A percentile compares a stretch with the other conserved stretches of the same genome.
Conservation (phyloP, 2,329 filamentous ascomycete genomes). For the Sclerotinia spermophila region DNA sequence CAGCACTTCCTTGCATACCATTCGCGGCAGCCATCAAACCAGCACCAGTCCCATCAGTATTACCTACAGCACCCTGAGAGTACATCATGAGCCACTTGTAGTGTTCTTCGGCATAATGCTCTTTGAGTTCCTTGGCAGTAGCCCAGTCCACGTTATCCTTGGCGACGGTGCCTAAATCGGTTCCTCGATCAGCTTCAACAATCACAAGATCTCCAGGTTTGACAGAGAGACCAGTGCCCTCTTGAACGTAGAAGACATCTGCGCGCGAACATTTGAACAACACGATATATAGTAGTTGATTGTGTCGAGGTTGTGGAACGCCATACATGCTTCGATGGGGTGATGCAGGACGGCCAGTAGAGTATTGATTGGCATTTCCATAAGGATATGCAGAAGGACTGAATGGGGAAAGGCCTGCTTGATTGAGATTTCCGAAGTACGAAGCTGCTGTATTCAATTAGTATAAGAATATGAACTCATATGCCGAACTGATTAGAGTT, state of each 20-base stretch:
- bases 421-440: conserved; percentile 35
- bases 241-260: conserved; percentile 95
- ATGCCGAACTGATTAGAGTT: not conserved
- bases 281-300: conserved; percentile 79
- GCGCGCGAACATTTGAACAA: conserved; percentile 95
- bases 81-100: conserved; percentile 99
- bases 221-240: conserved; percentile 87
- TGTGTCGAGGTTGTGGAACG: conserved; percentile 58
- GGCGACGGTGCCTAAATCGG: conserved; percentile 89
- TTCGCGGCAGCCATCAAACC: conserved; percentile 62
- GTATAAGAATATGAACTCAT: conserved; percentile 26
- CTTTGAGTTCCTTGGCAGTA: conserved; percentile 82
- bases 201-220: conserved; percentile 93
- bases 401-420: conserved; percentile 23
- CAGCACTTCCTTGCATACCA: conserved; percentile 63
- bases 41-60: conserved; percentile 56
- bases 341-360: conserved; percentile 48
- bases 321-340: conserved; percentile 61
- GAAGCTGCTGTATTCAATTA: conserved; percentile 31
- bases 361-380: conserved; percentile 28
- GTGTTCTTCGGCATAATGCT: conserved; percentile 89
- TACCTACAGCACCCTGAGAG: conserved; percentile 69
- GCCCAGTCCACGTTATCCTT: conserved; percentile 85
- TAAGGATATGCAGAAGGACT: conserved; percentile 32
- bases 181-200: conserved; percentile 93